These are phyloP conservation scores for Ganoderma meredithae DNA, from an alignment of 1,284 basidiomycete species.

Conservation along the genomic window DNA sequence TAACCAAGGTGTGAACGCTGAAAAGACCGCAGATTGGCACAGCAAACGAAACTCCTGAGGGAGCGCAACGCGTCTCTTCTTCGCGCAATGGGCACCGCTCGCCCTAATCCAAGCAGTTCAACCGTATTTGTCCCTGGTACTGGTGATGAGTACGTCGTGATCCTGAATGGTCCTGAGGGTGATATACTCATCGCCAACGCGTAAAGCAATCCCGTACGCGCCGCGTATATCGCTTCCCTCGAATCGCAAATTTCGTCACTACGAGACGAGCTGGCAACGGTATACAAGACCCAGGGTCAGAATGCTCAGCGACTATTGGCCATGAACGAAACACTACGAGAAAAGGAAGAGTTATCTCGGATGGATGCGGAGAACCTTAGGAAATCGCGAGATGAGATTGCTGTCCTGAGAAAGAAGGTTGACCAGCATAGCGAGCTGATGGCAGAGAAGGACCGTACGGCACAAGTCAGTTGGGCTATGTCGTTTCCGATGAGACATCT, in stretches of 20 bases:
- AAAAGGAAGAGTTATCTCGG: constrained; percentile 86
- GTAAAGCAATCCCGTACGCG: constrained; percentile 74
- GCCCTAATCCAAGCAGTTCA: constrained; percentile 67
- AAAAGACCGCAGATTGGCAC: constrained; percentile 87
- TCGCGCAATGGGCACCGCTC: constrained; percentile 77
- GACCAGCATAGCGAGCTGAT: constrained; percentile 88
- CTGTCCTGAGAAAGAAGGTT: constrained; percentile 74
- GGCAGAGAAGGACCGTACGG: constrained; percentile 87
- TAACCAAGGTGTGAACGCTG: constrained; percentile 40
- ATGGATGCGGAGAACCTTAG: constrained; percentile 81
- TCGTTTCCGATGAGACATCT: neutral
- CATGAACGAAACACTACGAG: constrained; percentile 93
- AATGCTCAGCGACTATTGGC: constrained; percentile 92
- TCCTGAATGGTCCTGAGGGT: constrained; percentile 17
- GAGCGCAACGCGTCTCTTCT: constrained; percentile 88
- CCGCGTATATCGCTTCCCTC: constrained; percentile 89
- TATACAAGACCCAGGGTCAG: constrained; percentile 97
- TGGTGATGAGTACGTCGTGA: constrained; percentile 70
- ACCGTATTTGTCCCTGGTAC: constrained; percentile 71
- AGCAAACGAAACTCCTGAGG: constrained; percentile 88
- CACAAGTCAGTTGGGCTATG: constrained; percentile 66
- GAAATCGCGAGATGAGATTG: constrained; percentile 76
- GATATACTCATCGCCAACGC: constrained; percentile 13
- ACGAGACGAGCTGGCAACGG: constrained; percentile 88
- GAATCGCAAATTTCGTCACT: constrained; percentile 93